Base-by-base conservation (phyloP, 1,139 yeast genomes). In the Meyerozyma smithsonii region DNA sequence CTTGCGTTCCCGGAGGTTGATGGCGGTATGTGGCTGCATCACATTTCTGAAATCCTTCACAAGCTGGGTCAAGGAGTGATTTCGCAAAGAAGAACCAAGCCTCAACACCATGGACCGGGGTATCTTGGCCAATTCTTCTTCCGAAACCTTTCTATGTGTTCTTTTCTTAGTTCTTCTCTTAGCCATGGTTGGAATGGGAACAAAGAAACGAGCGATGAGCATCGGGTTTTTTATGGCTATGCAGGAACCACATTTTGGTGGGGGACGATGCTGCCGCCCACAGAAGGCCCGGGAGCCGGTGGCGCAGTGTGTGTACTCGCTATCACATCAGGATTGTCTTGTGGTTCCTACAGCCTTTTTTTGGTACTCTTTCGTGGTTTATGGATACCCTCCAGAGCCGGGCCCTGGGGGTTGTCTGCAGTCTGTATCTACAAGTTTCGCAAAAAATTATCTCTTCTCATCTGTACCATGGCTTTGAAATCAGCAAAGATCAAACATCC, bases 1-100 rank as follows among this genome's bases (percentile, higher is more conserved):
- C 60, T 87, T 87, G 39, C 97, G 72, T 63, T 94, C 98, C 49
- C 83, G 74, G 46, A 94, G 74, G 50, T 81, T 84, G 52, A 88
- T 80, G 14, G 97, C 97, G 4, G 99, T 92, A 54, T 92, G 95
- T 20, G 99, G 99, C 58, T 88, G 94, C 97, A 92, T 89, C 47
- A 88, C 79, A 47, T 77, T 78, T 58, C 99, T 77, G 61, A 90
- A 81, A 60, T 92, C 99, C 47, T 75, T 74, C 15, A 90, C 97
- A 44, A 92, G 71, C 60, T 87, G 96, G 33, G 86, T 73, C 48
- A 94, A 68, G 3, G 95, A 79, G 51, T 84, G 89, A 56, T 92
- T 90, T 39, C 80, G 79, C 54, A 86, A 72, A 20, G 94, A 79
- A 14, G 82, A 69, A 3, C 97, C 97, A 41, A 90, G 74, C 53